Conservation (phyloP, 2,329 filamentous ascomycete species). For the Pyrenochaeta sp. region DNA sequence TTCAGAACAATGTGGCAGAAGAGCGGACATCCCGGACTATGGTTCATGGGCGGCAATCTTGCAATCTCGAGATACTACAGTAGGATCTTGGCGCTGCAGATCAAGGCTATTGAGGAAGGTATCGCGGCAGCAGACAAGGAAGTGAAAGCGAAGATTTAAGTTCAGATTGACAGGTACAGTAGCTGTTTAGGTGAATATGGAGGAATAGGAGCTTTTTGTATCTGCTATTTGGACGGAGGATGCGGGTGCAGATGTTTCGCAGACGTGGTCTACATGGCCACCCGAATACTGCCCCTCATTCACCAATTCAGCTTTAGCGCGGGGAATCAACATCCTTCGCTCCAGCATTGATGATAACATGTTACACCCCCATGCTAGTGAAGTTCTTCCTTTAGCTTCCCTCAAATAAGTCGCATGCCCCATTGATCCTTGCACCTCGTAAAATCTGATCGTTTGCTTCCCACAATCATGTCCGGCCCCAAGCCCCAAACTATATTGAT, state of each 20-base stretch:
- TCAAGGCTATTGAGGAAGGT: constrained; percentile 52
- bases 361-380: background rate
- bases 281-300: background rate
- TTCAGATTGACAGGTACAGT: background rate
- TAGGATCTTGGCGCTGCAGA: constrained; percentile 57
- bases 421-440: too few relatives aligned
- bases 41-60: constrained; percentile 57
- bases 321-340: constrained; percentile 11
- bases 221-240: background rate
- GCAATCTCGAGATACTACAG: constrained; percentile 58
- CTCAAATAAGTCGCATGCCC: too few relatives aligned
- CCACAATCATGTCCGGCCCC: constrained; percentile 2
- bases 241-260: background rate
- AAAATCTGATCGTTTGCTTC: background rate
- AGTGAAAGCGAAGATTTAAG: constrained; percentile 6
- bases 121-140: constrained; percentile 1
- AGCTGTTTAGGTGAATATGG: background rate
- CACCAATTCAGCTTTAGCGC: constrained; percentile 12
- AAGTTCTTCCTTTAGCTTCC: background rate
- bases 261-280: background rate
- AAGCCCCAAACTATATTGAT: constrained; percentile 29
- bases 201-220: background rate
- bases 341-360: constrained; percentile 12
- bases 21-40: constrained; percentile 50
- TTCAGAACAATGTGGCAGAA: constrained; percentile 53